Percentiles rank a stretch among this genome's conserved stretches.
Conservation (phyloP, 106 monocot species). For the Acorus calamus region DNA sequence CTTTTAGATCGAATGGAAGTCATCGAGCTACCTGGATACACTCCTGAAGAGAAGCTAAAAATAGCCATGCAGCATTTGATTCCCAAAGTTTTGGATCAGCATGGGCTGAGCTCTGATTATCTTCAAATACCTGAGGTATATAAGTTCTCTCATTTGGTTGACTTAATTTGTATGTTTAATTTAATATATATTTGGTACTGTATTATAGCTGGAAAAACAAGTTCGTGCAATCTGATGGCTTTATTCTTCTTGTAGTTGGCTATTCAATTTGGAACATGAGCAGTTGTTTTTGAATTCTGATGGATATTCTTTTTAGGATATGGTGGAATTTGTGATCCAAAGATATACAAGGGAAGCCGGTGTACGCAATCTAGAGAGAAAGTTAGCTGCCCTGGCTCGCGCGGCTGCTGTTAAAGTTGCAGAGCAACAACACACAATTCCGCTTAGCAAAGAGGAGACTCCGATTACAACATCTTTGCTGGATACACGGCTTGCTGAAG, state of each 20-base stretch:
- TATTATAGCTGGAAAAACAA: not conserved
- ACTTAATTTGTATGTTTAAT: not conserved
- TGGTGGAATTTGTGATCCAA: conserved; percentile 70
- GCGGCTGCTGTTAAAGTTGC: conserved; percentile 89
- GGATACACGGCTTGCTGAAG: conserved; percentile 66
- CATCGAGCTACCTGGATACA: conserved; percentile 97
- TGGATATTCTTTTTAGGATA: conserved; percentile 33
- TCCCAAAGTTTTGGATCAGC: conserved; percentile 88
- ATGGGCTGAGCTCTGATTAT: conserved; percentile 69
- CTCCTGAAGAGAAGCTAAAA: conserved; percentile 91
- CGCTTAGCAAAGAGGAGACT: conserved; percentile 46
- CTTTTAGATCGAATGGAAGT: conserved; percentile 98
- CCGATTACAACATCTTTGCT: conserved; percentile 57
- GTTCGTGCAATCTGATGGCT: too few species aligned
- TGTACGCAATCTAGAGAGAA: conserved; percentile 83
- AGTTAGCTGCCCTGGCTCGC: conserved; percentile 80
- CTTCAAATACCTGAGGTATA: conserved; percentile 91
- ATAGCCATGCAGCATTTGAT: conserved; percentile 87
- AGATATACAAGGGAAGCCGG: conserved; percentile 98
- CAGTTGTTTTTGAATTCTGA: too few species aligned
- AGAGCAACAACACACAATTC: conserved; percentile 49
- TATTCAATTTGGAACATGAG: too few species aligned
- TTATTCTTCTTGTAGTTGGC: too few species aligned
- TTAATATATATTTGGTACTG: not conserved
- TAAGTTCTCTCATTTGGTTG: not conserved